These are phyloP conservation scores for Pleurotus ostreatus DNA, from an alignment of 768 basidiomycete species.

Conservation along the genomic window DNA sequence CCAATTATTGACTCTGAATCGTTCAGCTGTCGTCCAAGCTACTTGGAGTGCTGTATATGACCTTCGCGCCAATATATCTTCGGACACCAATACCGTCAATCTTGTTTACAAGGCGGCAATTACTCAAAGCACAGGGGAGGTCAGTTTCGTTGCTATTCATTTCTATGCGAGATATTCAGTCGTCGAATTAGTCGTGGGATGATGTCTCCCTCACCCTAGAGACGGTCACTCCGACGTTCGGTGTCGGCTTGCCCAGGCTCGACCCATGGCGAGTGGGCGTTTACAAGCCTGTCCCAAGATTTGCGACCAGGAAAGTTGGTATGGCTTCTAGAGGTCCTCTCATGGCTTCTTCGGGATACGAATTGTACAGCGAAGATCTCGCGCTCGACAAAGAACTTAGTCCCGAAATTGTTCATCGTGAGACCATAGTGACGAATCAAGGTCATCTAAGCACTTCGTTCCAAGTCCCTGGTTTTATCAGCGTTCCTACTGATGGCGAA, in stretches of 20 bases:
- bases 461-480: slow-evolving; percentile 35
- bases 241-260: slow-evolving; percentile 14
- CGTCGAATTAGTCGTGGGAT: slow-evolving; percentile 15
- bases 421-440: background rate
- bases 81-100: slow-evolving; percentile 25
- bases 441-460: slow-evolving; percentile 37
- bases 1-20: background rate
- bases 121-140: slow-evolving; percentile 37
- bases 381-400: background rate
- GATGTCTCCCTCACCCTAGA: slow-evolving; percentile 18
- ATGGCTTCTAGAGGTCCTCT: background rate
- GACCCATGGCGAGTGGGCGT: background rate
- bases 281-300: background rate
- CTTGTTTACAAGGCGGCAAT: slow-evolving; percentile 37
- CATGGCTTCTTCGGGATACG: background rate
- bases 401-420: background rate
- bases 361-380: background rate
- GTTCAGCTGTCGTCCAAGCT: slow-evolving; percentile 13
- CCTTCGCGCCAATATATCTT: slow-evolving; percentile 32
- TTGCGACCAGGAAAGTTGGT: background rate
- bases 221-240: slow-evolving; percentile 18
- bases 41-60: slow-evolving; percentile 35
- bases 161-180: background rate
- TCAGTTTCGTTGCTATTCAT: slow-evolving; percentile 7
- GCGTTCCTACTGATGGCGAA: slow-evolving; percentile 35